Evolutionary conservation across 768 basidiomycete species (phyloP), one percentile per base, ranked within the genome.

Genomic region (Hemileccinum rubropunctum): DNA sequence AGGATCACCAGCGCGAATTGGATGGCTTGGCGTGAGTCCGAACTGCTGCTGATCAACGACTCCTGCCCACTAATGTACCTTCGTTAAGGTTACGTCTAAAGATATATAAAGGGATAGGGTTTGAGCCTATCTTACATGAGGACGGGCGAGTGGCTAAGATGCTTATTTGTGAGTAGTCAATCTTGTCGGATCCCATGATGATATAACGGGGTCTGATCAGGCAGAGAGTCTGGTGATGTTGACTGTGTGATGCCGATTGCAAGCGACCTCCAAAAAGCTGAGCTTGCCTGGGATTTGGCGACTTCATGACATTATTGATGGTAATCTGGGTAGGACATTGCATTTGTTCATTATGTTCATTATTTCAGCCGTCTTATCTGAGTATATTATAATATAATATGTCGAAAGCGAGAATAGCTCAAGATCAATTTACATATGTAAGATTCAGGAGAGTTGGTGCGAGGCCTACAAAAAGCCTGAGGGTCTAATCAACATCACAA

Each of bases 31-130:
- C 77, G 89, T 90, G 69, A 62, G 86, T 59, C 42, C 37, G 36
- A 34, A 28, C 15, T 36, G 3, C 6, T 37, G 23, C 33, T 35
- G 44, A 20, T n/a, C 10, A n/a, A 28, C 18, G 13, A 53, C 18
- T 15, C 17, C 43, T 42, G 44, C 36, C 26, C 33, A 11, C 48
- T 56, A 35, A 54, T 33, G 14, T 34, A 17, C 42, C 30, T 37
- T 55, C 11, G 41, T 21, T 35, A 53, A 91, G 89, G 36, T 59
- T 91, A 45, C 80, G 88, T 42, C 61, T 90, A 20, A 78, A 78
- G 56, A 70, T 91, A 52, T 88, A 80, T 66, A 85, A 81, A 60
- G 81, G 80, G 9, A 66, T 91, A 35, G 89, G 89, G 15, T 86
- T 91, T 53, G 80, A 86, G 44, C 81, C 86, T 4, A 68, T 90